A percentile compares a stretch with the other conserved stretches of the same genome.
Evolutionary conservation across 2,329 filamentous ascomycete genomes (phyloP).

Genomic region (Neofusicoccum kwambonambiense): DNA sequence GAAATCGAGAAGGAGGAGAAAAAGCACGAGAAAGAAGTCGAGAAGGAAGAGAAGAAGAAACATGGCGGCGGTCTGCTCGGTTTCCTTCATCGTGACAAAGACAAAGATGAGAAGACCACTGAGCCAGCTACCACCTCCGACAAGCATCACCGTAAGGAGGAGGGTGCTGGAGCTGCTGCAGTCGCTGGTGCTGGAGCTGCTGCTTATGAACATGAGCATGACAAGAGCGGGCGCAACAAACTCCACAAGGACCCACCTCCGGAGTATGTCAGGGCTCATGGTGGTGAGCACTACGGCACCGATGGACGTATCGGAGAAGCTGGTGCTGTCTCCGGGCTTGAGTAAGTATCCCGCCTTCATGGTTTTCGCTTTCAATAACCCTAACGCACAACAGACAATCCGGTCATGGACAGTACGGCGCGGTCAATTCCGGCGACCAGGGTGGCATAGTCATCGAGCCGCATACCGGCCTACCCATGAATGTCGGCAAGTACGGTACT

Average conservation of each 20-base stretch:
- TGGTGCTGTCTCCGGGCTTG: neutral
- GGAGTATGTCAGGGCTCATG: conserved; percentile 21
- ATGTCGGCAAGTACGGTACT: conserved; percentile 37
- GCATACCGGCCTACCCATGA: conserved; percentile 42
- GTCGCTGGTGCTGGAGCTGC: conserved; percentile 23
- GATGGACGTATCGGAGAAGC: neutral
- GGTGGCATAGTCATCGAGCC: conserved; percentile 36
- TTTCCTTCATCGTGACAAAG: conserved; percentile 43
- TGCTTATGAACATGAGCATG: conserved; percentile 24
- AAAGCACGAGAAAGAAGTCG: conserved; percentile 25
- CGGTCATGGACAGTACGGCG: neutral
- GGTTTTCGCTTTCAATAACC: too few relatives aligned
- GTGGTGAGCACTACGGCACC: conserved; percentile 13
- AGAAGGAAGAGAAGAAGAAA: conserved; percentile 35
- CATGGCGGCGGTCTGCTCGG: conserved; percentile 34
- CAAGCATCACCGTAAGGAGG: conserved; percentile 26
- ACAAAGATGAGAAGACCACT: conserved; percentile 27
- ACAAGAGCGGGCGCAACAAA: conserved; percentile 33
- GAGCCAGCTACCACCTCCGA: neutral
- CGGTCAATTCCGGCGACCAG: conserved; percentile 19
- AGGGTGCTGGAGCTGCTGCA: conserved; percentile 25
- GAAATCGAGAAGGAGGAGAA: conserved; percentile 24
- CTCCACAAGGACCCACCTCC: conserved; percentile 44
- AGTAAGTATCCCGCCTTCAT: neutral
- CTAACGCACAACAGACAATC: neutral